Conservation (phyloP, 2,329 filamentous ascomycete species). For the Coleophoma crateriformis region DNA sequence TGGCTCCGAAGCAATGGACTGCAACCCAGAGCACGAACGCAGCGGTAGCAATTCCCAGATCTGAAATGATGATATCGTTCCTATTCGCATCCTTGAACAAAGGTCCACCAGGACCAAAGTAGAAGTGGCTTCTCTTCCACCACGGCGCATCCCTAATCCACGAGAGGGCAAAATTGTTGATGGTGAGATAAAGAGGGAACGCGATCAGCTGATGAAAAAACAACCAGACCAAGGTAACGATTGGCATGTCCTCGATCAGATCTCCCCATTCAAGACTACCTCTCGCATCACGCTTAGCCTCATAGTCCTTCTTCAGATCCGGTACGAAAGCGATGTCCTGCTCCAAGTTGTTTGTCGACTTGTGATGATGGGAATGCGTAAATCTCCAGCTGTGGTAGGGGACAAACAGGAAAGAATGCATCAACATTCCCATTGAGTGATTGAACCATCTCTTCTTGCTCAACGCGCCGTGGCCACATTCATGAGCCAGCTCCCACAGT, state of each 20-base stretch:
- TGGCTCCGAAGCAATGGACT: constrained; percentile 42
- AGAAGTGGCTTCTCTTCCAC: constrained; percentile 30
- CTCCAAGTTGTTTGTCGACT: constrained; percentile 60
- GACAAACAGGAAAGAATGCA: constrained; percentile 62
- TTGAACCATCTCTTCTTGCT: constrained; percentile 52
- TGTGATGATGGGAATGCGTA: constrained; percentile 64
- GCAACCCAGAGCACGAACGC: constrained; percentile 32
- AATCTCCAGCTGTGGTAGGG: constrained; percentile 71
- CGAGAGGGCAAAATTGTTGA: constrained; percentile 36
- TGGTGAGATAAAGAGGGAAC: constrained; percentile 56
- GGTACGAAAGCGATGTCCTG: constrained; percentile 63
- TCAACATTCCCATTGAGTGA: constrained; percentile 54
- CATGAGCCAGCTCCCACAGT: constrained; percentile 66
- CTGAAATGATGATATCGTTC: constrained; percentile 49
- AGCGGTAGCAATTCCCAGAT: constrained; percentile 47
- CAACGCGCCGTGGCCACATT: constrained; percentile 66
- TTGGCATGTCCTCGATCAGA: constrained; percentile 56
- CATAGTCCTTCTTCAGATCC: constrained; percentile 28
- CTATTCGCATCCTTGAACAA: constrained; percentile 53
- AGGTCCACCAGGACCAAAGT: constrained; percentile 54
- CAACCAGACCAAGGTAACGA: constrained; percentile 46
- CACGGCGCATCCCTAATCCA: constrained; percentile 13
- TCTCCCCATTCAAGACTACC: constrained; percentile 20
- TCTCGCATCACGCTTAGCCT: constrained; percentile 7
- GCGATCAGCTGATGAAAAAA: constrained; percentile 57